phyloP scores from a whole-genome alignment of 345 rosid genomes.

The Euphorbia pulcherrima region DNA sequence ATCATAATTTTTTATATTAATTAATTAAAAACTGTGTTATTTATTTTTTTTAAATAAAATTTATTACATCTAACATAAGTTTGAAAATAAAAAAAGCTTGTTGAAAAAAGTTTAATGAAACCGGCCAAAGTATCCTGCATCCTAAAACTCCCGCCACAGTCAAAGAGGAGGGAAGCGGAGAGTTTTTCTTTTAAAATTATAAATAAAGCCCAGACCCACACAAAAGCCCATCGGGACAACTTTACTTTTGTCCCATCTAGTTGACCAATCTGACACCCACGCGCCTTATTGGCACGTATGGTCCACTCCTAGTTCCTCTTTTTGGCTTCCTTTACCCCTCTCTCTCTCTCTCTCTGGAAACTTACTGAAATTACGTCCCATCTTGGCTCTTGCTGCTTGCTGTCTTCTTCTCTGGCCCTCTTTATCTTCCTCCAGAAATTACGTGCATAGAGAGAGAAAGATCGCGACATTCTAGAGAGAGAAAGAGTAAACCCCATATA shows the following conservation, averaged over 20 bases:
- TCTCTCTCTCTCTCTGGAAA: slow-evolving; percentile 7
- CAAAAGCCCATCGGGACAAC: slow-evolving; percentile 10
- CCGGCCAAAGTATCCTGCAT: background rate
- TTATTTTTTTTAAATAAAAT: too few species aligned
- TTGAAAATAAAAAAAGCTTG: too few species aligned
- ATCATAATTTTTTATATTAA: too few species aligned
- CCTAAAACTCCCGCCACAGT: background rate
- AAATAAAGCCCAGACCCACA: slow-evolving; percentile 3
- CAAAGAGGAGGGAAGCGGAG: background rate
- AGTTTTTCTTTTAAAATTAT: background rate
- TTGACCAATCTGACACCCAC: slow-evolving; percentile 13
- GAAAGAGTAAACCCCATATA: background rate
- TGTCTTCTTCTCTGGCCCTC: background rate
- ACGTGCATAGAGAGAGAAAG: background rate
- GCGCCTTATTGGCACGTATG: slow-evolving; percentile 10
- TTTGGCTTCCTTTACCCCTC: slow-evolving; percentile 18
- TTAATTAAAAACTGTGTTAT: too few species aligned
- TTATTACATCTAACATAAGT: too few species aligned
- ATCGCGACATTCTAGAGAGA: background rate
- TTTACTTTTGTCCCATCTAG: slow-evolving; percentile 6
- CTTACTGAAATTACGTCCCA: too few species aligned
- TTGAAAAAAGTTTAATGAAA: too few species aligned
- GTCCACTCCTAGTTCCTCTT: slow-evolving; percentile 18
- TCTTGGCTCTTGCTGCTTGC: background rate
- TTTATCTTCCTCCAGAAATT: background rate